Base-by-base conservation (phyloP, 1,284 basidiomycete species). In the Cutaneotrichosporon sp. region DNA sequence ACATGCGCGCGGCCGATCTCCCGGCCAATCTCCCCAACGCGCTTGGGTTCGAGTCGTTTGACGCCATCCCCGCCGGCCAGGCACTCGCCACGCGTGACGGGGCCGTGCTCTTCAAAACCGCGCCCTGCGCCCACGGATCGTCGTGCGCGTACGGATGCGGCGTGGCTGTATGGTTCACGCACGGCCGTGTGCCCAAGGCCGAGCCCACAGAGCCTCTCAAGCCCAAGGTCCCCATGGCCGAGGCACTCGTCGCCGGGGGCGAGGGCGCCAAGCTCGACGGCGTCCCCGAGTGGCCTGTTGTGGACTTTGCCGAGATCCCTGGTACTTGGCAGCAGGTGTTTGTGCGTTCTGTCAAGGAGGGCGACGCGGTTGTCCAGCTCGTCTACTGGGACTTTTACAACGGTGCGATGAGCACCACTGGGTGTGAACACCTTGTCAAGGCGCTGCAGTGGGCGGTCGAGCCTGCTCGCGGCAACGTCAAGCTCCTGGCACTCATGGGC, bases 361-460 rank as follows among this genome's bases (percentile, higher is more conserved):
- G 61, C 5, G 65, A 61, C 14, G 63, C 58, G 12, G 45, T 67
- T 22, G 64, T 68, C 20, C 75, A 72, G 54, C 69, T 73, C 52
- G 69, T 79, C 17, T 75, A 77, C 56, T 77, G 73, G 59, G 72
- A 77, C 55, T 78, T 76, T 53, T 78, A 78, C 59, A 78, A 79
- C 52, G 77, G 77, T 13, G 77, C 77, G 2, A 75, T 70, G 48
- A 74, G 75, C 10, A 78, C 77, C 4, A 57, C 63, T 5, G 74
- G 77, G 41, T 78, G 76, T 54, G 63, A 72, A 49, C 64, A 66
- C 20, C 65, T 78, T 8, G 64, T 76, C 17, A 54, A 58, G 8
- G 75, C 74, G 1, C 63, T 77, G 9, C 65, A 69, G 40, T 76
- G 74, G 69, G 68, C 74, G 8, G 58, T 58, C 9, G 54, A 64